Base-by-base conservation (phyloP, 2,329 filamentous ascomycete species). In the Teratosphaeria nubilosa region DNA sequence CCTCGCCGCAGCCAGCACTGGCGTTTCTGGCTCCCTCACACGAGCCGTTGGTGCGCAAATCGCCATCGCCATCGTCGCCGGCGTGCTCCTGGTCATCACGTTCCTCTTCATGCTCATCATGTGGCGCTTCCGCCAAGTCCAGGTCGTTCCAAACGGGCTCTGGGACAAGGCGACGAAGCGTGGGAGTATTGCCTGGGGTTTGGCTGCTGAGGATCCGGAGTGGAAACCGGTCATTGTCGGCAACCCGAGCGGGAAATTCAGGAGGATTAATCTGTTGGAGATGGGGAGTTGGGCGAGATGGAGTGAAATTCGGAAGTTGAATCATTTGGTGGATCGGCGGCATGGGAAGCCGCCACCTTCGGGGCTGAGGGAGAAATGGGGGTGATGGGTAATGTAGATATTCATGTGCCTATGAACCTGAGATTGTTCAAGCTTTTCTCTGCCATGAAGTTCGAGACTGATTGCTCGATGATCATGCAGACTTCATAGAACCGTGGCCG, bases 171-270 rank as follows among this genome's bases (percentile, higher is more conserved):
- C 59, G 56, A 72, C 75, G 14, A 80, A 81, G 62, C 82, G 84
- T 77, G 62, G 62, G 14, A 58, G 54, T 34, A 54, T 60, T 13
- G 61, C 58, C 3, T 61, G 80, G 82, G 55, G 77, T 69, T 55
- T 76, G 79, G 62, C 66, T 65, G 50, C 64, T 11, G 79, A 80
- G 56, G 79, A 82, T 60, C 77, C 79, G 51, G 80, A 85, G 53
- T 90, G 85, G 86, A 82, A 82, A 59, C 84, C 87, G 1, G 78
- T 85, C 30, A 81, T 90, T 62, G 82, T 90, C 68, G 87, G 87
- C 13, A 86, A 88, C 67, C 86, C 87, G 13, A 83, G 82, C 51
- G 82, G 85, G 53, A 86, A 84, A 70, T 82, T 81, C 66, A 79
- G 88, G 54, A 80, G 85, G 60, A 84, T 91, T 79, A 90, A 83